Base-by-base conservation (phyloP, 495 filamentous ascomycete species). In the Aspergillus asperescens region DNA sequence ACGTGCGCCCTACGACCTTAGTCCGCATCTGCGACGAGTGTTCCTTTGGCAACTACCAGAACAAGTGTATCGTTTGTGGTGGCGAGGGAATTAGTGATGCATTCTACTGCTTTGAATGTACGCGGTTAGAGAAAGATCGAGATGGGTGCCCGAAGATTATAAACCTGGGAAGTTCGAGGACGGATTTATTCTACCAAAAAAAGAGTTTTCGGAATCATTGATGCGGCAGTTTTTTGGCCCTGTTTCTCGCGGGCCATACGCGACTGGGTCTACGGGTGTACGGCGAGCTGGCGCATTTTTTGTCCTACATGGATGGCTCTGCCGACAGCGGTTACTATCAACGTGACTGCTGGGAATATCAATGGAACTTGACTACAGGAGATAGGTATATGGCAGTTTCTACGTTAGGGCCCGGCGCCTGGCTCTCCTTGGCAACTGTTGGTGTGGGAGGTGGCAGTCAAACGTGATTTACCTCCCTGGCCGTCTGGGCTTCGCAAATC, bases 101-200 rank as follows among this genome's bases (percentile, higher is more conserved):
- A n/a, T 97, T 99, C 72, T 99, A 99, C 75, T 99, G 93, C 78
- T 97, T 96, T 65, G 94, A 99, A 67, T 99, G 93, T 68, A 99
- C 93, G 43, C 84, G 93, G 12, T 71, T 99, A 1, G 93, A 99
- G 69, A 97, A 97, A 71, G 93, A 99, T 66, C 80, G 93, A 48
- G 93, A 99, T 63, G 93, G 93, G 2, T 99, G 93, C 70, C 93
- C 93, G 31, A 99, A 99, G 81, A 99, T 99, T 73, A 96, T 99
- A 62, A 99, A 99, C 66, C 63, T 99, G 65, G 93, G 93, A 41
- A 90, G 86, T 75, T 92, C 87, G 48, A 80, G 93, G 72, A 97
- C 94, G 52, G 93, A 99, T 80, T 77, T 98, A 65, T 87, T 92
- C 63, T 92, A 89, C 71, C 84, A 87, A 71, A 86, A 85, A 70